Evolutionary conservation across 2,329 filamentous ascomycete genomes (phyloP).

Genomic region (Alternaria consortialis): DNA sequence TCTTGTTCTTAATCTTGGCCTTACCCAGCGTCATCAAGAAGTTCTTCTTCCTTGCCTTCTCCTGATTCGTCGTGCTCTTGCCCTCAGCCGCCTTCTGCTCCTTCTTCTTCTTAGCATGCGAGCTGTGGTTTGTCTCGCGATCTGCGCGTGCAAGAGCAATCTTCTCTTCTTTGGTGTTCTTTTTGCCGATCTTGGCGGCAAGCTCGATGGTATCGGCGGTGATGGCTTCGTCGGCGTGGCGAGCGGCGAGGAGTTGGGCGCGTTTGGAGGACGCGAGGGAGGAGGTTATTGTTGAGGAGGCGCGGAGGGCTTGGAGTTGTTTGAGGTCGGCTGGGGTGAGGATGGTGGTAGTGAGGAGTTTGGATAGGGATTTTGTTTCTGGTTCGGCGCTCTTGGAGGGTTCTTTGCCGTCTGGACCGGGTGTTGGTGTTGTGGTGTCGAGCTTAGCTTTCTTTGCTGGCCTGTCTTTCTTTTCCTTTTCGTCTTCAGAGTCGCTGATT

Average conservation of each 20-base stretch:
- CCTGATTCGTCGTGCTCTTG: slow-evolving; percentile 96
- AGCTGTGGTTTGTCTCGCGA: slow-evolving; percentile 84
- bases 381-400: slow-evolving; percentile 47
- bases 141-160: slow-evolving; percentile 84
- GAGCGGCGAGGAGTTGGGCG: slow-evolving; percentile 53
- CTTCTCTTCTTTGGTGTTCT: slow-evolving; percentile 88
- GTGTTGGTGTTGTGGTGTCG: slow-evolving; percentile 51
- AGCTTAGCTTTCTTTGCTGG: slow-evolving; percentile 71
- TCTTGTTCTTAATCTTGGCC: slow-evolving; percentile 94
- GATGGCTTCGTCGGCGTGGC: slow-evolving; percentile 85
- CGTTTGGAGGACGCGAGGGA: slow-evolving; percentile 58
- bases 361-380: slow-evolving; percentile 57
- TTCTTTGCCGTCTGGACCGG: slow-evolving; percentile 53
- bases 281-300: slow-evolving; percentile 75
- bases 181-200: slow-evolving; percentile 77
- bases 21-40: slow-evolving; percentile 98
- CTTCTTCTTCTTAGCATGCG: slow-evolving; percentile 82
- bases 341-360: slow-evolving; percentile 89
- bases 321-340: slow-evolving; percentile 95
- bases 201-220: slow-evolving; percentile 93
- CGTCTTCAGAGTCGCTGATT: slow-evolving; percentile 77
- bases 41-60: slow-evolving; percentile 98
- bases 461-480: slow-evolving; percentile 61
- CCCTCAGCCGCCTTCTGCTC: slow-evolving; percentile 87
- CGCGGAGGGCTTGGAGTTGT: slow-evolving; percentile 88